A percentile compares a stretch with the other conserved stretches of the same genome.
phyloP scores from a whole-genome alignment of 148 eudicot genomes.

The Rhododendron vialii region DNA sequence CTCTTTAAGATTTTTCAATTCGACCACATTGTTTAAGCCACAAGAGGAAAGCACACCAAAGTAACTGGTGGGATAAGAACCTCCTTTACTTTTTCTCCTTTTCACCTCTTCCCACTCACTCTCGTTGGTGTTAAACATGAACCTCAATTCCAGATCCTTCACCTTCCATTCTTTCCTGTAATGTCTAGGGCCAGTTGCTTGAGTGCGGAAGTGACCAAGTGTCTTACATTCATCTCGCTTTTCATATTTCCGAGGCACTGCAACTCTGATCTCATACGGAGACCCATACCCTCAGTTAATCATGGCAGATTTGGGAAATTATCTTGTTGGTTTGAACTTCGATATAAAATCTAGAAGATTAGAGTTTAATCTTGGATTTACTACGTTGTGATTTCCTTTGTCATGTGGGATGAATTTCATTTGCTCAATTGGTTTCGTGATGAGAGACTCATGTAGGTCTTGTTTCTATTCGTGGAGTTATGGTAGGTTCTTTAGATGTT shows the following conservation, averaged over 20 bases:
- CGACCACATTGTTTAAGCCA: background rate
- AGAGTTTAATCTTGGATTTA: background rate
- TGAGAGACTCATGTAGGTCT: background rate
- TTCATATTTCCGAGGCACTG: background rate
- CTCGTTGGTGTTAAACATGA: background rate
- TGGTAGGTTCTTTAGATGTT: background rate
- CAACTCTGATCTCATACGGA: background rate
- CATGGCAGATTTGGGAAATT: background rate
- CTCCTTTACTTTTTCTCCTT: background rate
- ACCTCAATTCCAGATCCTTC: background rate
- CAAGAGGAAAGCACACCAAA: background rate
- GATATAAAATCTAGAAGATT: background rate
- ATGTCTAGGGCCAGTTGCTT: background rate
- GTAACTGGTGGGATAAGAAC: background rate
- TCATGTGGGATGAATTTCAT: background rate
- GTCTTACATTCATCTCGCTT: background rate
- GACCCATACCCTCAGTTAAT: background rate
- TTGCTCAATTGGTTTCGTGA: background rate
- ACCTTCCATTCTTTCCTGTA: background rate
- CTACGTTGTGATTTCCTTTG: background rate
- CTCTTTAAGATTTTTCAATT: background rate
- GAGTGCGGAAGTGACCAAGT: background rate
- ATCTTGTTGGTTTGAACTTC: background rate
- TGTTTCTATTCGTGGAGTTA: background rate
- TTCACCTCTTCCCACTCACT: background rate